A percentile compares a stretch with the other conserved stretches of the same genome.
Evolutionary conservation across 2,329 filamentous ascomycete genomes (phyloP).

Genomic region (Colletotrichum graminicola): DNA sequence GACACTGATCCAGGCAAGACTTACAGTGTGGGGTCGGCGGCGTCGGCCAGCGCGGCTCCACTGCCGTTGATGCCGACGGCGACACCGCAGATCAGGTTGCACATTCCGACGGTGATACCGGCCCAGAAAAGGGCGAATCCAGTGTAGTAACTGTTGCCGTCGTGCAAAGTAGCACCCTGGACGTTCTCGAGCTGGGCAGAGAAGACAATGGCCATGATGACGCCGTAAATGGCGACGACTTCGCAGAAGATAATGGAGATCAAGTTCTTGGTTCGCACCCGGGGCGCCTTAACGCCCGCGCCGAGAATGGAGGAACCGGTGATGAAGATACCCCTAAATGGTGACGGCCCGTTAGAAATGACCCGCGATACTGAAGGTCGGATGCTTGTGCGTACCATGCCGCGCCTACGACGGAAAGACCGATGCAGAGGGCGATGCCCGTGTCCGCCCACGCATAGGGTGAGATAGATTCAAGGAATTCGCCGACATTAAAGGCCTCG

Average conservation of each 20-base stretch:
- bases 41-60: slow-evolving; percentile 95
- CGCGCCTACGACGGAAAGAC: slow-evolving; percentile 94
- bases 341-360: not conserved
- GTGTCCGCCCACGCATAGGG: slow-evolving; percentile 93
- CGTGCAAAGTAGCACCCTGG: slow-evolving; percentile 73
- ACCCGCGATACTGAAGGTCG: slow-evolving; percentile 20
- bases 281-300: slow-evolving; percentile 94
- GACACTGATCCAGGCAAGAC: slow-evolving; percentile 53
- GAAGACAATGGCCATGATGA: slow-evolving; percentile 99
- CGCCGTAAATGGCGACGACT: slow-evolving; percentile 99
- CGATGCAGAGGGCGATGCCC: slow-evolving; percentile 94
- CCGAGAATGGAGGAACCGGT: slow-evolving; percentile 98
- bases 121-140: slow-evolving; percentile 97
- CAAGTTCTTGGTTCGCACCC: slow-evolving; percentile 99
- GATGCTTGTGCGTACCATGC: slow-evolving; percentile 78
- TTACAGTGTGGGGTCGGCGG: slow-evolving; percentile 89
- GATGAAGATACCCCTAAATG: slow-evolving; percentile 93
- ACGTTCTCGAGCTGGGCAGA: slow-evolving; percentile 85
- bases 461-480: slow-evolving; percentile 93
- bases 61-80: slow-evolving; percentile 98
- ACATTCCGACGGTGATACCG: slow-evolving; percentile 92
- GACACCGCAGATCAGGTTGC: slow-evolving; percentile 95
- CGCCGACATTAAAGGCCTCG: slow-evolving; percentile 96
- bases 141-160: slow-evolving; percentile 88
- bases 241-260: slow-evolving; percentile 99